phyloP scores from a whole-genome alignment of 352 stramenopile genomes.

The Pythium coloratum region DNA sequence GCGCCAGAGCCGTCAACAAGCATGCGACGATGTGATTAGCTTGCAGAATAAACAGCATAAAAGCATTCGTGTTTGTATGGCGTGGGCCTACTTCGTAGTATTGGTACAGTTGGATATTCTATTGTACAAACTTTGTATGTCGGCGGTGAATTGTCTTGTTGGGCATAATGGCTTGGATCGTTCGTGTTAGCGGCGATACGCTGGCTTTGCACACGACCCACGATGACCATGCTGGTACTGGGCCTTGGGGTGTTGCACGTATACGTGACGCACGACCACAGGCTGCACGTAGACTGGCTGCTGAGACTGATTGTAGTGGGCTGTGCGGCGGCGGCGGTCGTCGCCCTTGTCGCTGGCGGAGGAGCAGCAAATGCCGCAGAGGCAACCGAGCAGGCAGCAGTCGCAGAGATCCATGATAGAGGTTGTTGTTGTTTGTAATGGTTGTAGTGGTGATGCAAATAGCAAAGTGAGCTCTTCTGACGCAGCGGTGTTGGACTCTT shows the following conservation, averaged over 20 bases:
- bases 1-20: no score
- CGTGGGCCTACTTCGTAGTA: no score
- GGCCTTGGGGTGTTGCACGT: constrained; percentile 6
- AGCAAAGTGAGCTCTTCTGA: neutral
- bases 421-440: neutral
- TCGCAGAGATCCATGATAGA: constrained; percentile 12
- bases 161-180: neutral
- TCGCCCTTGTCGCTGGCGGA: neutral
- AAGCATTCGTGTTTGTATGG: no score
- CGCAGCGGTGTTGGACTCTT: no score
- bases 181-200: neutral
- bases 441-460: neutral
- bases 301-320: neutral
- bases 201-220: neutral
- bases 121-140: no score
- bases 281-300: constrained; percentile 11
- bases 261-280: constrained; percentile 2
- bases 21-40: no score
- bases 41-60: no score
- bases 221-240: neutral
- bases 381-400: constrained; percentile 16
- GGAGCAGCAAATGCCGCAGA: constrained; percentile 8
- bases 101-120: no score
- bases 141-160: no score
- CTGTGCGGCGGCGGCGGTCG: neutral